Conservation (phyloP, 495 filamentous ascomycete genomes). For the Penicillium egyptiacum region DNA sequence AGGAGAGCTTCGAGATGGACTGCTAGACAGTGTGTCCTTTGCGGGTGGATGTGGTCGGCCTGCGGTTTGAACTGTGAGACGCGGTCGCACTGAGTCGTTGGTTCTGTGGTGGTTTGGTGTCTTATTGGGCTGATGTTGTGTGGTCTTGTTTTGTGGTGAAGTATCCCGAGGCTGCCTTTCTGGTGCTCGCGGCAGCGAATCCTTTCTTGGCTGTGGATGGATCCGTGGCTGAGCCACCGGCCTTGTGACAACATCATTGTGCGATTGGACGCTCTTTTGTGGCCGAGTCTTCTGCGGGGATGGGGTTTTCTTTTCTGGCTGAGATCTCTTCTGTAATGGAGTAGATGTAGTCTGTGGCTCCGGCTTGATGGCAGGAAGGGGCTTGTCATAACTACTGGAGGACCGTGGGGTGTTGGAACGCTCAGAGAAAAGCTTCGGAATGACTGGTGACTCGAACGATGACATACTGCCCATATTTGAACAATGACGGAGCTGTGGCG, state of each 20-base stretch:
- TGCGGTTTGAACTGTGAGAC: constrained; percentile 5
- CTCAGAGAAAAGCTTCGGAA: constrained; percentile 16
- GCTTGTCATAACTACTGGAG: constrained; percentile 24
- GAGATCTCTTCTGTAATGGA: not conserved
- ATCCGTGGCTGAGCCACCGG: not conserved
- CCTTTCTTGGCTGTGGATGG: not conserved
- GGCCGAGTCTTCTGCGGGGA: not conserved
- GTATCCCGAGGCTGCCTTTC: not conserved
- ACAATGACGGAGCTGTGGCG: constrained; percentile 11
- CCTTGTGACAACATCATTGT: not conserved
- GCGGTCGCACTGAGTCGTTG: not conserved
- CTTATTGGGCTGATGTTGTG: not conserved
- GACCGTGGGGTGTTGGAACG: constrained; percentile 20
- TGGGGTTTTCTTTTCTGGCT: not conserved
- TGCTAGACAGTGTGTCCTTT: constrained; percentile 16
- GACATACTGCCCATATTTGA: constrained; percentile 14
- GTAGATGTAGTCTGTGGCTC: constrained; percentile 3
- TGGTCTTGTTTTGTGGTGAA: not conserved
- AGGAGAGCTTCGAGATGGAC: constrained; percentile 14
- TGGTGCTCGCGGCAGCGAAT: constrained; percentile 2
- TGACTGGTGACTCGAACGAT: constrained; percentile 17
- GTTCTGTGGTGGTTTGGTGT: not conserved
- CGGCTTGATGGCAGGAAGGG: constrained; percentile 24
- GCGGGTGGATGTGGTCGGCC: constrained; percentile 11
- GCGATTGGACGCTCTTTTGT: not conserved